Conservation (phyloP, 345 rosid genomes). For the Stellera chamaejasme region DNA sequence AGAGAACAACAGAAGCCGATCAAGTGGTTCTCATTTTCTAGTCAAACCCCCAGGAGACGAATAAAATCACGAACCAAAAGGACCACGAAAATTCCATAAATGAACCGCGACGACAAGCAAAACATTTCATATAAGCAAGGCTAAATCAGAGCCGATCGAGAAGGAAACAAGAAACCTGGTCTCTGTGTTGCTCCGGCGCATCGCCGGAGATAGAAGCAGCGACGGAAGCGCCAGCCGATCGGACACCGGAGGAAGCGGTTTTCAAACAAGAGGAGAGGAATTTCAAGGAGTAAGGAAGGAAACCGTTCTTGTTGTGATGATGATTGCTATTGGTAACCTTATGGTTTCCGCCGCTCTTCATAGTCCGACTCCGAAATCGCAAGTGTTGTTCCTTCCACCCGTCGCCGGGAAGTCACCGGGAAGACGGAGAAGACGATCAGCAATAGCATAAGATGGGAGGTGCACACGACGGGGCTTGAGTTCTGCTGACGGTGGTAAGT, state of each 20-base stretch:
- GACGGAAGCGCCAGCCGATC: constrained; percentile 76
- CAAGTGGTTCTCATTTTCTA: not conserved
- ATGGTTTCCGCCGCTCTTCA: constrained; percentile 46
- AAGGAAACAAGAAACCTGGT: constrained; percentile 43
- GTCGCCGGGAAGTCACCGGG: constrained; percentile 54
- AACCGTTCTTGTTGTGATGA: constrained; percentile 29
- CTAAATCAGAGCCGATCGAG: not conserved
- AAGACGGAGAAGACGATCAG: constrained; percentile 25
- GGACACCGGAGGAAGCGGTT: constrained; percentile 93
- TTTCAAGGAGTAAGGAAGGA: constrained; percentile 70
- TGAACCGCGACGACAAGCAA: not conserved
- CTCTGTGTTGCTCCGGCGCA: constrained; percentile 44
- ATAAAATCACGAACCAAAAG: not conserved
- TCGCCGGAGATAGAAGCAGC: constrained; percentile 78
- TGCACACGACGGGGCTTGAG: not conserved
- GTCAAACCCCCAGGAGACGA: not conserved
- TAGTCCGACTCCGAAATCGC: constrained; percentile 26
- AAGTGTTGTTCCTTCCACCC: constrained; percentile 21
- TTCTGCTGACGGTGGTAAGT: constrained; percentile 5
- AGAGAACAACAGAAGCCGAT: not conserved
- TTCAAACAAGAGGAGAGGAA: constrained; percentile 80
- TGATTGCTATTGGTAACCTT: constrained; percentile 21
- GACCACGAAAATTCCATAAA: not conserved
- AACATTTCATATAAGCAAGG: not conserved
- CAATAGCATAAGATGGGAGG: constrained; percentile 33